Evolutionary conservation across 2,329 filamentous ascomycete genomes (phyloP), one percentile per base, ranked within the genome.

Genomic region (Rhinocladiella similis): DNA sequence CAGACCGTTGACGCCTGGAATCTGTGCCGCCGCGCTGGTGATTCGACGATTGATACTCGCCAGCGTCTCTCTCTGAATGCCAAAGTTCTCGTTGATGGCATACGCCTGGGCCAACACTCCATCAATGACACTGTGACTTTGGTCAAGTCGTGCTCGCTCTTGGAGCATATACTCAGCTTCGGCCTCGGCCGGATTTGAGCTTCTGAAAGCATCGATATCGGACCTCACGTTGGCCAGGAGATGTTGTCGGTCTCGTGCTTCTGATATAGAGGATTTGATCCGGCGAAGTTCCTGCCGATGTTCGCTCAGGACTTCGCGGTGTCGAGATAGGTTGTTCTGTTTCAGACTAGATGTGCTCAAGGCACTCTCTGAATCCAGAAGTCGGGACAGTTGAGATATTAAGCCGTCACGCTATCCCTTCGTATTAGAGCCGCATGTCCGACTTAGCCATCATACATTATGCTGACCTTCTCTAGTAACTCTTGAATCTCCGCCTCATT

Each of bases 121-220:
- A 72, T 99, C 94, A 47, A 91, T 88, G 79, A 96, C 86, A 65
- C 85, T 88, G 74, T 97, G 89, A 68, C 90, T 95, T 70, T 91
- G 88, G 70, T 99, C 94, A 69, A 99, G 85, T 62, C 89, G 84
- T 60, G 80, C 78, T 50, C 94, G 83, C 80, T 99, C 94, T 66
- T 90, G 88, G 25, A 99, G 82, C 92, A 99, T 97, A 78, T 97
- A 99, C 59, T 99, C 93, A 46, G 91, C 91, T 76, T 97, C 94
- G 53, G 87, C 89, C 2, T 86, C 85, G 65, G 84, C 89, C 7
- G 90, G 90, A 70, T 96, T 94, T 54, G 84, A 85, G 48, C 87
- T 84, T 53, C 89, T 89, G 77, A 96, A 97, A 53, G 90, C 86
- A 72, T 91, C 83, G 72, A 97, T 97, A 72, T 99, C 94, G 67